Evolutionary conservation across 495 filamentous ascomycete genomes (phyloP).

Genomic region (Copromyces sp.): DNA sequence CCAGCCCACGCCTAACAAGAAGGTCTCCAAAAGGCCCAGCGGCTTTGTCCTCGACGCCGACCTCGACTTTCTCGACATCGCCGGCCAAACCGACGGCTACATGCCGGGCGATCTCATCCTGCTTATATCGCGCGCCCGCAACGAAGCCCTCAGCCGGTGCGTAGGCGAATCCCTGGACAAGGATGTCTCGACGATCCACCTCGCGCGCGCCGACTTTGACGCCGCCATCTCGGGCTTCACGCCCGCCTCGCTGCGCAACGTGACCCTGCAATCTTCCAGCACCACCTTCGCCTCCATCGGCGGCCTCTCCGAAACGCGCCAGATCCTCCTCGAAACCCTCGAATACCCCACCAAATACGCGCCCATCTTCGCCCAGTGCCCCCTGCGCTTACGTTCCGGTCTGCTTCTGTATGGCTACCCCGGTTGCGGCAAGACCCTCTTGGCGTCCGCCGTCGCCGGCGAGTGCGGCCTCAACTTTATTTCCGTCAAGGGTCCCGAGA

Average conservation of each 20-base stretch:
- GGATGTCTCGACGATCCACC: conserved; percentile 36
- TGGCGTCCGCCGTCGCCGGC: conserved; percentile 87
- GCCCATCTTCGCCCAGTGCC: conserved; percentile 92
- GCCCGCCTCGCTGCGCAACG: conserved; percentile 84
- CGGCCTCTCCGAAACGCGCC: conserved; percentile 72
- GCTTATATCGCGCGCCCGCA: conserved; percentile 76
- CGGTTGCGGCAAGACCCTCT: conserved; percentile 89
- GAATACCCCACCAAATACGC: conserved; percentile 98
- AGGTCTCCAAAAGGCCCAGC: conserved; percentile 29
- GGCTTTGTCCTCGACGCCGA: conserved; percentile 58
- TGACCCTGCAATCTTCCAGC: conserved; percentile 80
- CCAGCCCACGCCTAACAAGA: conserved; percentile 13
- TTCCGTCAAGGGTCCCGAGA: conserved; percentile 94
- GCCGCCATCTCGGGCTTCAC: conserved; percentile 83
- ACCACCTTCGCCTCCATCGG: conserved; percentile 87
- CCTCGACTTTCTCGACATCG: conserved; percentile 88
- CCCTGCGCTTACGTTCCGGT: conserved; percentile 82
- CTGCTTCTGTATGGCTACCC: conserved; percentile 90
- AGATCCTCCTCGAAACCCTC: conserved; percentile 82
- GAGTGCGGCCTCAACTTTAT: conserved; percentile 98
- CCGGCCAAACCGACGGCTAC: conserved; percentile 89
- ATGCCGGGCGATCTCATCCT: conserved; percentile 91
- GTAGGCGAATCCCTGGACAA: conserved; percentile 32
- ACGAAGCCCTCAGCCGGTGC: conserved; percentile 78
- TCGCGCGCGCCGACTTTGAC: conserved; percentile 66